Base-by-base conservation (phyloP, 129 eudicot genomes). In the Glebionis coronaria region DNA sequence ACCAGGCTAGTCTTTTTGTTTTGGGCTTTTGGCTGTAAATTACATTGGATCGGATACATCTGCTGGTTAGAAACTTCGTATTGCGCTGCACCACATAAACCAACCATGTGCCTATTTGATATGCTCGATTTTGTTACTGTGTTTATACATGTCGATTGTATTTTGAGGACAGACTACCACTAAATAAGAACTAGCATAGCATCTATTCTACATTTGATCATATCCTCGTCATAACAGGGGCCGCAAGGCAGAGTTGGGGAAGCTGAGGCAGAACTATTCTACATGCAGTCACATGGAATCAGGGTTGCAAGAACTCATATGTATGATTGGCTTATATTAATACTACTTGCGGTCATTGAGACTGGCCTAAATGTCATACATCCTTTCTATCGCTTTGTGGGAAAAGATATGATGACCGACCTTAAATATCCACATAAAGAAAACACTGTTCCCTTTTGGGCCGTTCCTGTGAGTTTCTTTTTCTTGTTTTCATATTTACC, bases 281-380 rank as follows among this genome's bases (percentile, higher is more conserved):
- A 85, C 19, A 78, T 90, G 40, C 78, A 73, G n/a, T n/a, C n/a
- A n/a, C n/a, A n/a, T n/a, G n/a, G n/a, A n/a, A n/a, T n/a, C n/a
- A n/a, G n/a, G n/a, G n/a, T n/a, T n/a, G n/a, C n/a, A n/a, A n/a
- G n/a, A n/a, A n/a, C n/a, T n/a, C n/a, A n/a, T n/a, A n/a, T n/a
- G n/a, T 88, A 83, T 44, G 97, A 90, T 55, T 90, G 97, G 97
- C n/a, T 86, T 68, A 86, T 86, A 76, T 67, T 90, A 74, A 8
- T 90, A 19, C 76, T 90, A 7, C 86, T 90, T 46, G 86, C 9
- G 16, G 16, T 69, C 61, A 85, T 86, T 20, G 97, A 90, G 23
- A 49, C 86, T 28, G 29, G 67, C 40, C 52, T 90, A 51, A 79
- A 85, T 71, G 50, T 77, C 70, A 86, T 90, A 20, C 81, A 80